Evolutionary conservation across 306 rosid genomes (phyloP).

Genomic region (Malus fusca): DNA sequence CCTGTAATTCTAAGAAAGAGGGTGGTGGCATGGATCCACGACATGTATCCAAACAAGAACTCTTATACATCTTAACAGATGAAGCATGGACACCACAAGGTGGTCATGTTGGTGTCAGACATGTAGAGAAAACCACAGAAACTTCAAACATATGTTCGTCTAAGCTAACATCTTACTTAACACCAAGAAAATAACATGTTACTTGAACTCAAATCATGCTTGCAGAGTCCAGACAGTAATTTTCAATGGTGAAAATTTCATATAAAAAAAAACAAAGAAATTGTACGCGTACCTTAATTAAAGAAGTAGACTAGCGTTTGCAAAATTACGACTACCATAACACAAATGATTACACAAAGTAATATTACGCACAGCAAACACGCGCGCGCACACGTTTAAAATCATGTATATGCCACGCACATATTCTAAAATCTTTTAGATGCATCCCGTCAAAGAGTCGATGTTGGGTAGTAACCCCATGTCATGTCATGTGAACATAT

Average conservation of each 20-base stretch:
- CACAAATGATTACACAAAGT: background rate
- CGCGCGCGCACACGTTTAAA: rapidly evolving
- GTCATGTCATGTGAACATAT: background rate
- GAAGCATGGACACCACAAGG: background rate
- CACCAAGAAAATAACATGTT: too few relatives aligned
- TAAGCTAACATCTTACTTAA: too few relatives aligned
- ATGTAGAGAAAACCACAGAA: background rate
- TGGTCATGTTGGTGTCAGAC: background rate
- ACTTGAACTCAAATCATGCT: background rate
- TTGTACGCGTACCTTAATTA: too few relatives aligned
- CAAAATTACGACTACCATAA: background rate
- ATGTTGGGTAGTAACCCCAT: background rate
- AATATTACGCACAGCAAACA: too few relatives aligned
- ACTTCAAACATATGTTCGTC: background rate
- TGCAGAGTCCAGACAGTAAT: background rate
- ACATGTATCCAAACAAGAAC: background rate
- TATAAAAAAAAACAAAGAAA: too few relatives aligned
- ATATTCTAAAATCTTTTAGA: background rate
- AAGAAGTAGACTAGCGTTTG: background rate
- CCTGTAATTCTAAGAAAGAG: background rate
- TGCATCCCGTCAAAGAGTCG: background rate
- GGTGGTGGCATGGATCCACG: background rate
- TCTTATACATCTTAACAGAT: background rate
- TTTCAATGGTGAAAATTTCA: too few relatives aligned
- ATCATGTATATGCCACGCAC: too few relatives aligned